These are phyloP conservation scores for Saccharomycopsis selenospora DNA, from an alignment of 805 yeast genomes.

Conservation along the genomic window DNA sequence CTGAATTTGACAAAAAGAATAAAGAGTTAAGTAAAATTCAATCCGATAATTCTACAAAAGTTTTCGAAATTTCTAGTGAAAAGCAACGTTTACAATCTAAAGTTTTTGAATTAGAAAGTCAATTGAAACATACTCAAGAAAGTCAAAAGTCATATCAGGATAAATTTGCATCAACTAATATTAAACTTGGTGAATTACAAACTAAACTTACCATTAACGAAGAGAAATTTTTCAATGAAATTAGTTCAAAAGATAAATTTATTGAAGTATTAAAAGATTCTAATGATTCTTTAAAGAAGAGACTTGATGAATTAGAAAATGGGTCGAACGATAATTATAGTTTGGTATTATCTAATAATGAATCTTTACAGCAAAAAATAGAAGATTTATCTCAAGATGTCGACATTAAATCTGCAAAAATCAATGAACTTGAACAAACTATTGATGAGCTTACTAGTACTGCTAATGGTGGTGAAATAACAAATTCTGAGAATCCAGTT, in stretches of 20 bases:
- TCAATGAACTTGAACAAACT: conserved; percentile 37
- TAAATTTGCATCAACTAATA: conserved; percentile 36
- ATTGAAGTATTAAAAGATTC: conserved; percentile 49
- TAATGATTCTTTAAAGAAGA: conserved; percentile 41
- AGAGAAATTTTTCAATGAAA: conserved; percentile 48
- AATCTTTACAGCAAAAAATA: conserved; percentile 25
- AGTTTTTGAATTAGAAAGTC: conserved; percentile 30
- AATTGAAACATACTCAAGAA: not conserved
- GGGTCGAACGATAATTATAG: conserved; percentile 36
- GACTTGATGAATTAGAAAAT: conserved; percentile 48
- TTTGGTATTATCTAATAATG: conserved; percentile 32
- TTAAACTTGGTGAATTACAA: conserved; percentile 40
- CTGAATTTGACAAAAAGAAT: conserved; percentile 26
- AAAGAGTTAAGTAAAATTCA: conserved; percentile 29
- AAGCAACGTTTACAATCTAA: conserved; percentile 23
- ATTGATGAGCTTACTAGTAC: conserved; percentile 36
- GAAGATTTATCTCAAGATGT: conserved; percentile 32
- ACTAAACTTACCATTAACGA: conserved; percentile 37
- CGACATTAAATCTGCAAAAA: conserved; percentile 31
- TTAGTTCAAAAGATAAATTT: conserved; percentile 54
- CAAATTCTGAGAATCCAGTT: conserved; percentile 17
- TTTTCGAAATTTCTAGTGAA: not conserved
- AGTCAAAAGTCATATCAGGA: conserved; percentile 28
- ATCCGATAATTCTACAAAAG: not conserved
- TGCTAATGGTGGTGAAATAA: conserved; percentile 22